These are phyloP conservation scores for Aspergillus jensenii DNA, from an alignment of 2,329 filamentous ascomycete species.

Conservation along the genomic window DNA sequence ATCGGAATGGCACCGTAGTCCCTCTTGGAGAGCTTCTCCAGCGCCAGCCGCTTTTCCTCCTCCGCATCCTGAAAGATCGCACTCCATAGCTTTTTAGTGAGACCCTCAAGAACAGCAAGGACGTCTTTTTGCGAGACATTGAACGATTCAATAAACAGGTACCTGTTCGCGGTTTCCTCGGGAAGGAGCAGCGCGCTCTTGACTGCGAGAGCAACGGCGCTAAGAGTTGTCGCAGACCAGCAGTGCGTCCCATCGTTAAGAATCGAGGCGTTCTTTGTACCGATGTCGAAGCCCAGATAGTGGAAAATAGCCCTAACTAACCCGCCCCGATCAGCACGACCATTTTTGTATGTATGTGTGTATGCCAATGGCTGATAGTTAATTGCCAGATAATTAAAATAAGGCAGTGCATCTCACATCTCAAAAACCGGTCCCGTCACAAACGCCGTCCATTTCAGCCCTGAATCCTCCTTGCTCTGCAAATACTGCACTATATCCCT, in stretches of 20 bases:
- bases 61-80: neutral
- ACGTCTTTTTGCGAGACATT: neutral
- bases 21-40: neutral
- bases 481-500: neutral
- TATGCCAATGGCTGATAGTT: too few relatives aligned
- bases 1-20: neutral
- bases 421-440: neutral
- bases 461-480: neutral
- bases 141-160: neutral
- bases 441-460: neutral
- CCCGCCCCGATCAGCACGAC: neutral
- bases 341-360: neutral
- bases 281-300: neutral
- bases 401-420: neutral
- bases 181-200: neutral
- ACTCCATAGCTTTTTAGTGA: neutral
- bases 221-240: neutral
- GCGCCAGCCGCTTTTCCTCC: neutral
- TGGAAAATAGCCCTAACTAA: neutral
- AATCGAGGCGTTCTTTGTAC: neutral
- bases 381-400: neutral
- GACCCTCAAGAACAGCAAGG: neutral
- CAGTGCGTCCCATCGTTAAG: neutral
- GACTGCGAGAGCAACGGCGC: neutral
- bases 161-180: neutral